Conservation (phyloP, 805 yeast species). For the Cyberlindnera bimundalis region DNA sequence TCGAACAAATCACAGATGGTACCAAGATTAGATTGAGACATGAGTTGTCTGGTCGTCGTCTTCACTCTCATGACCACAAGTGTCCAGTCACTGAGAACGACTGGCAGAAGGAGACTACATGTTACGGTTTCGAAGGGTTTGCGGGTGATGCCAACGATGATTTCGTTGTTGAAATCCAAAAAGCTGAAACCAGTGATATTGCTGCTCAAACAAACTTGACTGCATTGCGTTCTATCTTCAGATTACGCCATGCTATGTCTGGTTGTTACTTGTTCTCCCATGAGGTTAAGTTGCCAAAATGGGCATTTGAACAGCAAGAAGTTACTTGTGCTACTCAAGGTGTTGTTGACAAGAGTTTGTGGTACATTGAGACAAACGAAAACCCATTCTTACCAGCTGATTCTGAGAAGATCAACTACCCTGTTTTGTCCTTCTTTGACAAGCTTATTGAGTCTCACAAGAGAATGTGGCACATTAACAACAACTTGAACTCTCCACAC, state of each 20-base stretch:
- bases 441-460: conserved; percentile 65
- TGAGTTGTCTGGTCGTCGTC: conserved; percentile 53
- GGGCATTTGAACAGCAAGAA: conserved; percentile 86
- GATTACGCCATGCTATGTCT: conserved; percentile 75
- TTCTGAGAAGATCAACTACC: conserved; percentile 52
- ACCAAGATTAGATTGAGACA: conserved; percentile 70
- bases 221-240: conserved; percentile 67
- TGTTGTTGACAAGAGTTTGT: conserved; percentile 51
- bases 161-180: conserved; percentile 70
- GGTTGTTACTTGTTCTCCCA: conserved; percentile 78
- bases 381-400: conserved; percentile 44
- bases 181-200: conserved; percentile 45
- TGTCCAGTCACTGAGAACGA: conserved; percentile 72
- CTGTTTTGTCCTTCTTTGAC: conserved; percentile 47
- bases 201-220: conserved; percentile 53
- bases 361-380: conserved; percentile 72
- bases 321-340: conserved; percentile 79
- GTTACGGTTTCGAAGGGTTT: conserved; percentile 75
- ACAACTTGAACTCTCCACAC: conserved; percentile 65
- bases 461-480: conserved; percentile 76
- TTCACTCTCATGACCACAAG: conserved; percentile 81
- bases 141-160: conserved; percentile 84
- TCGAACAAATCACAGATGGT: conserved; percentile 63
- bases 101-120: conserved; percentile 81
- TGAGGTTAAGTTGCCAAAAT: conserved; percentile 68